These are phyloP conservation scores for Arthroderma sp. DNA, from an alignment of 2,329 filamentous ascomycete genomes.

Conservation along the genomic window DNA sequence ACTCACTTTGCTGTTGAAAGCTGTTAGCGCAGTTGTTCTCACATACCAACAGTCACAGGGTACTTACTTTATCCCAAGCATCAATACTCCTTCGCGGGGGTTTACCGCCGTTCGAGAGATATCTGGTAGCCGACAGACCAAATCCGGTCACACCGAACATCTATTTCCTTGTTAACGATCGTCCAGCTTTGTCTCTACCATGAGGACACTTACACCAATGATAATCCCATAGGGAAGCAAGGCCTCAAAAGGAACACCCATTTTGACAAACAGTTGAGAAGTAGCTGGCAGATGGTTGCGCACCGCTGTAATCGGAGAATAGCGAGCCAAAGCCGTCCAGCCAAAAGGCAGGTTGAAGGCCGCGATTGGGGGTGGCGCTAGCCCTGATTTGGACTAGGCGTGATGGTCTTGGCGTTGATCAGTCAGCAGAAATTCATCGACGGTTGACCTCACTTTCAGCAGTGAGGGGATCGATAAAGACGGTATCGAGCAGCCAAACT, in stretches of 20 bases:
- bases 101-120: constrained; percentile 52
- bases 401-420: constrained; percentile 10
- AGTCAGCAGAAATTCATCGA: constrained; percentile 13
- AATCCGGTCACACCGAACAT: constrained; percentile 49
- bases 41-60: neutral
- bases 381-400: constrained; percentile 7
- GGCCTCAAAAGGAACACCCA: constrained; percentile 56
- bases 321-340: constrained; percentile 3
- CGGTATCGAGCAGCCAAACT: constrained; percentile 20
- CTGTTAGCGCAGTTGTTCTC: neutral
- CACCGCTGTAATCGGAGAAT: constrained; percentile 10
- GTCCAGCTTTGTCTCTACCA: neutral
- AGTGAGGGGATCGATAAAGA: constrained; percentile 9
- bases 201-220: constrained; percentile 40
- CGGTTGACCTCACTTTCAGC: constrained; percentile 9
- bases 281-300: neutral
- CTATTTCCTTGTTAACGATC: constrained; percentile 25
- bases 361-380: neutral
- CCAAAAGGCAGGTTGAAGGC: no score
- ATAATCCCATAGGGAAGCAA: constrained; percentile 52
- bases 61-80: constrained; percentile 50
- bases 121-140: constrained; percentile 44
- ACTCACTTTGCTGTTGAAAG: constrained; percentile 40
- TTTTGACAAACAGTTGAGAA: constrained; percentile 21
- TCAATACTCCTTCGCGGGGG: constrained; percentile 46